Conservation (phyloP, 768 basidiomycete genomes). For the Candolleomyces aberdarensis region DNA sequence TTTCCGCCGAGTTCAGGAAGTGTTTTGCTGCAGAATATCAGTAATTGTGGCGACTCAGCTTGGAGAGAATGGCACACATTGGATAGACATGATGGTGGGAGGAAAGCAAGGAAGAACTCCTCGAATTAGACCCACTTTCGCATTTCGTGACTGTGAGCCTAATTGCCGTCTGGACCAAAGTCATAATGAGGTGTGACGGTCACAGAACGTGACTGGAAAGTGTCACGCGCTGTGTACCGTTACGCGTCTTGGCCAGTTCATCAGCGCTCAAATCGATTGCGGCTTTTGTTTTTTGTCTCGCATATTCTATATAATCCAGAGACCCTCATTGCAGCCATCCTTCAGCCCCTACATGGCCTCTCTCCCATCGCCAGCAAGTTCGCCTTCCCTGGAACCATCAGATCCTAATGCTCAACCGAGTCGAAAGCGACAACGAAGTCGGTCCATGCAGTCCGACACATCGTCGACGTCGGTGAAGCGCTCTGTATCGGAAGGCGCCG, state of each 20-base stretch:
- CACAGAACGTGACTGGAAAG: slow-evolving; percentile 3
- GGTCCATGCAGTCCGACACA: slow-evolving; percentile 70
- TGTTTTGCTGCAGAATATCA: slow-evolving; percentile 53
- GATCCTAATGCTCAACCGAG: slow-evolving; percentile 37
- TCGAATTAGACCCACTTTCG: too few relatives aligned
- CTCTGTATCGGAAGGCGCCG: slow-evolving; percentile 65
- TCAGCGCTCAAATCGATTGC: slow-evolving; percentile 6
- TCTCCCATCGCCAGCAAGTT: slow-evolving; percentile 43
- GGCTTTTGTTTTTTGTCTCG: slow-evolving; percentile 4
- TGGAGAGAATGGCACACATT: slow-evolving; percentile 23
- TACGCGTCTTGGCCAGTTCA: slow-evolving; percentile 7
- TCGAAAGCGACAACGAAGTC: slow-evolving; percentile 73
- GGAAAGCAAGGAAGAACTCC: slow-evolving; percentile 3
- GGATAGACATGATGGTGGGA: slow-evolving; percentile 33
- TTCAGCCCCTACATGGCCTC: slow-evolving; percentile 34
- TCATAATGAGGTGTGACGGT: neutral
- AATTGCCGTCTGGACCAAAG: too few relatives aligned
- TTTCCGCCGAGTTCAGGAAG: slow-evolving; percentile 66
- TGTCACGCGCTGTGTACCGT: slow-evolving; percentile 5
- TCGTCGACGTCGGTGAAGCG: slow-evolving; percentile 78
- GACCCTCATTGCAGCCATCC: neutral
- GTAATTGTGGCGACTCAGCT: neutral
- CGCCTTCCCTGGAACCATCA: slow-evolving; percentile 39
- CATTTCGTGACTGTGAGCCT: too few relatives aligned
- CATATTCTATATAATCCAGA: slow-evolving; percentile 3